Base-by-base conservation (phyloP, 345 rosid species). In the Camelina neglecta region DNA sequence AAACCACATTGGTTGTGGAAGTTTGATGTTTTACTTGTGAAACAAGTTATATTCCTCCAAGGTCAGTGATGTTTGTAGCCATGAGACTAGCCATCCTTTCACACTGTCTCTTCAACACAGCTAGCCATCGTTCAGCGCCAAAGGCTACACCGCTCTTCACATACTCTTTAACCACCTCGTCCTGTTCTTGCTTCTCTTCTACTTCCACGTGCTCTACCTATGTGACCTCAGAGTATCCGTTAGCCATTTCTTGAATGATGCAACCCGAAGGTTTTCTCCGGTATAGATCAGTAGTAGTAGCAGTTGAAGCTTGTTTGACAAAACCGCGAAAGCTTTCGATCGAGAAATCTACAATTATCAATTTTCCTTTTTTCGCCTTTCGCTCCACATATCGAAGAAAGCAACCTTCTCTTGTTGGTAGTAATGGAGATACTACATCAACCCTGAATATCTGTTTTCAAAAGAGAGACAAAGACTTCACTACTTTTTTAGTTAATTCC, bases 291-390 rank as follows among this genome's bases (percentile, higher is more conserved):
- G 60, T 55, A 7, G 36, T 13, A 26, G 60, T 13, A 7, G 48
- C 48, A 53, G 58, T 23, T 13, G 78, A 54, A 62, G 50, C 45
- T 15, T 81, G 84, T 50, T 44, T 86, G 79, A 65, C 69, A 3
- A 35, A 47, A 35, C 48, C 12, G 36, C 0, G 69, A 12, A 66
- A 66, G 15, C 9, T 63, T 59, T 83, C 84, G n/a, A 83, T 44
- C 4, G 97, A 86, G 18, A 88, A 86, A 78, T 92, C 93, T n/a
- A 85, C 93, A 64, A 90, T 83, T 7, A 82, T 86, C 97, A 96
- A 90, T 45, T 82, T 29, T 18, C 86, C 84, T 71, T 81, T 85
- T 0, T 77, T 67, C 1, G n/a, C 11, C 2, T 81, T 85, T 73
- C 84, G 89, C 85, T 84, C 84, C 76, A 87, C 86, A 66, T 79